Evolutionary conservation across 2,329 filamentous ascomycete species (phyloP).

Genomic region (Talaromyces albobiverticillius): DNA sequence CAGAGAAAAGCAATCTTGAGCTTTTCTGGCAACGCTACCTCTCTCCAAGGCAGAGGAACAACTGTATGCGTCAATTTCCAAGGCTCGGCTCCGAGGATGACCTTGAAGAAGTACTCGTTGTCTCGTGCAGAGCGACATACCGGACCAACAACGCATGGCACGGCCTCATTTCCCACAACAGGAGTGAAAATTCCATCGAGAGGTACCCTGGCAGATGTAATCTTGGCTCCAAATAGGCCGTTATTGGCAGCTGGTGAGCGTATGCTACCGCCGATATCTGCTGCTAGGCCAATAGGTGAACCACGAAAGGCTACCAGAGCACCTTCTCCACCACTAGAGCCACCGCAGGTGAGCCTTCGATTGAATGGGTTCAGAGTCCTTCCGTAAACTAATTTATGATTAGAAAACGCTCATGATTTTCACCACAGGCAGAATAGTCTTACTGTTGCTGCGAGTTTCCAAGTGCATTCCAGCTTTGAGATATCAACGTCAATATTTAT

Average conservation of each 20-base stretch:
- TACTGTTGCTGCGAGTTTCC: neutral
- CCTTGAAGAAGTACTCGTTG: slow-evolving; percentile 31
- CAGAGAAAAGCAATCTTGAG: slow-evolving; percentile 60
- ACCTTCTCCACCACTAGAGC: slow-evolving; percentile 33
- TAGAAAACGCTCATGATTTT: slow-evolving; percentile 17
- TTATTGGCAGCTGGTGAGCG: slow-evolving; percentile 45
- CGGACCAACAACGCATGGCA: slow-evolving; percentile 33
- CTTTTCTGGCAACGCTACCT: slow-evolving; percentile 25
- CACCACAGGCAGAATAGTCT: neutral
- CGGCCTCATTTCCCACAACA: slow-evolving; percentile 41
- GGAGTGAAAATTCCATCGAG: slow-evolving; percentile 30
- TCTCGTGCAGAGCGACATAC: slow-evolving; percentile 20
- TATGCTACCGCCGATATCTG: slow-evolving; percentile 47
- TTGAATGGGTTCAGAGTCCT: slow-evolving; percentile 25
- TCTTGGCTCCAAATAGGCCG: slow-evolving; percentile 47
- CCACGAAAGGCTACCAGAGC: slow-evolving; percentile 32
- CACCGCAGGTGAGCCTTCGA: slow-evolving; percentile 24
- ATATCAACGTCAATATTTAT: slow-evolving; percentile 57
- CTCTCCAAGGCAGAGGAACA: slow-evolving; percentile 33
- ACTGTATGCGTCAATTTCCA: slow-evolving; percentile 34
- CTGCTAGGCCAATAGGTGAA: slow-evolving; percentile 29
- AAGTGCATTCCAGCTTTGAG: neutral
- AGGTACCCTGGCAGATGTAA: slow-evolving; percentile 42
- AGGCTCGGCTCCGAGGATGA: slow-evolving; percentile 25
- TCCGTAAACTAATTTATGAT: slow-evolving; percentile 24